Evolutionary conservation across 2,329 filamentous ascomycete species (phyloP).

Genomic region (Albophoma yamanashiensis): DNA sequence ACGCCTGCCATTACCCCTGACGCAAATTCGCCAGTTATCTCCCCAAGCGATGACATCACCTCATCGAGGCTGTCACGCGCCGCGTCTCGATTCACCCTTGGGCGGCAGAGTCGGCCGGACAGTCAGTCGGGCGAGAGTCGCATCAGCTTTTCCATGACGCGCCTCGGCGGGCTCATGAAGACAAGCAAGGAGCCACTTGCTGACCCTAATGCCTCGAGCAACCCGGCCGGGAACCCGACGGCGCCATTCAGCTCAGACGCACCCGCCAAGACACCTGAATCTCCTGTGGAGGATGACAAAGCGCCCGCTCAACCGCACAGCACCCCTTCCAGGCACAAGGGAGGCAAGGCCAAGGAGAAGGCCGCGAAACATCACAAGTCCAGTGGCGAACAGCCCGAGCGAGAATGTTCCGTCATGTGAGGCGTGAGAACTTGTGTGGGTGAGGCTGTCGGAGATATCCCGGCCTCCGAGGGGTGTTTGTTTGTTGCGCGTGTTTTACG

Average conservation of each 20-base stretch:
- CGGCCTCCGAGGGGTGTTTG: not conserved
- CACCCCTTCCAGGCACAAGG: constrained; percentile 17
- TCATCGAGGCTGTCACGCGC: constrained; percentile 46
- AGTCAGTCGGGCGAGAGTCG: constrained; percentile 50
- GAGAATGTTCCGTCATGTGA: constrained; percentile 39
- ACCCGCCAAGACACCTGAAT: constrained; percentile 9
- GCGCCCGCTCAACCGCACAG: constrained; percentile 3
- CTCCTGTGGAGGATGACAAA: constrained; percentile 10
- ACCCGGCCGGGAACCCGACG: constrained; percentile 15
- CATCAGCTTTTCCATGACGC: constrained; percentile 46
- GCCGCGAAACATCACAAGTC: constrained; percentile 22
- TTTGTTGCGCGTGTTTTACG: not conserved
- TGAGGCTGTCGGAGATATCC: not conserved
- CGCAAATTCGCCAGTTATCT: constrained; percentile 24
- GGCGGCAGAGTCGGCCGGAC: constrained; percentile 39
- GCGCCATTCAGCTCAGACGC: constrained; percentile 13
- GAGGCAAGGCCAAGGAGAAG: constrained; percentile 28
- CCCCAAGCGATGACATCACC: constrained; percentile 42
- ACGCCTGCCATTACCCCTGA: constrained; percentile 27
- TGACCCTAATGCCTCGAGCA: constrained; percentile 14
- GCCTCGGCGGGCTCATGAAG: constrained; percentile 40
- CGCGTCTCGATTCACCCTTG: constrained; percentile 41
- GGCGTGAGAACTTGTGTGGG: not conserved
- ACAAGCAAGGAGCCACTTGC: constrained; percentile 34
- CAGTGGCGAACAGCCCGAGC: constrained; percentile 26